Conservation (phyloP, 345 rosid species). For the Gossypium sturtianum region DNA sequence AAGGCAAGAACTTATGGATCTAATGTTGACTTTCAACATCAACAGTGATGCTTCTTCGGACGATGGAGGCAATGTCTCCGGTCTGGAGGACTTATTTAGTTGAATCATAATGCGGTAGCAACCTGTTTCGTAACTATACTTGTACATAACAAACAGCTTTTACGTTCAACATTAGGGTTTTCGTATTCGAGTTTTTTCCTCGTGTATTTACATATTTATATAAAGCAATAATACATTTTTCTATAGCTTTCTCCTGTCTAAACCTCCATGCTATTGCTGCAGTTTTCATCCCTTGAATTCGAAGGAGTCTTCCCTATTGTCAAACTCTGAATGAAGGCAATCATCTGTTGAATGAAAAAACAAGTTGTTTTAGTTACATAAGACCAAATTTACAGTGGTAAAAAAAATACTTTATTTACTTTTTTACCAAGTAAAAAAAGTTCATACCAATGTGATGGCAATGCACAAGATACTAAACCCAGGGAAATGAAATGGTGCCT, state of each 20-base stretch:
- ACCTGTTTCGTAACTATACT: conserved; percentile 22
- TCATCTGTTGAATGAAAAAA: conserved; percentile 39
- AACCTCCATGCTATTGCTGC: conserved; percentile 12
- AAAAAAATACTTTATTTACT: background rate
- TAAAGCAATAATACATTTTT: background rate
- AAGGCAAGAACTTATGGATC: conserved; percentile 42
- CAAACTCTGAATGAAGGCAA: conserved; percentile 67
- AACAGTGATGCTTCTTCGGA: conserved; percentile 33
- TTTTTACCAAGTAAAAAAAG: background rate
- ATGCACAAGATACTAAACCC: conserved; percentile 76
- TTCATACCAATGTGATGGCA: conserved; percentile 47
- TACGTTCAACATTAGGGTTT: no score
- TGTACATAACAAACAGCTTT: background rate
- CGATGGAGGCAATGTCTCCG: conserved; percentile 32
- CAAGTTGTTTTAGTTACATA: background rate
- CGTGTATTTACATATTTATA: no score
- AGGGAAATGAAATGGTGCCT: conserved; percentile 77
- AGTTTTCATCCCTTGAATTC: conserved; percentile 14
- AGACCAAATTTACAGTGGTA: background rate
- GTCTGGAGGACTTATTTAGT: conserved; percentile 38
- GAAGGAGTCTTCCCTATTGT: conserved; percentile 34
- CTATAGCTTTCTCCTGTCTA: conserved; percentile 4
- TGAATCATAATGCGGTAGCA: conserved; percentile 16
- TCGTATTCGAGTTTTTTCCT: no score
- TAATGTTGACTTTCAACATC: conserved; percentile 36